Base-by-base conservation (phyloP, 768 basidiomycete species). In the Pseudohyphozyma bogoriensis region DNA sequence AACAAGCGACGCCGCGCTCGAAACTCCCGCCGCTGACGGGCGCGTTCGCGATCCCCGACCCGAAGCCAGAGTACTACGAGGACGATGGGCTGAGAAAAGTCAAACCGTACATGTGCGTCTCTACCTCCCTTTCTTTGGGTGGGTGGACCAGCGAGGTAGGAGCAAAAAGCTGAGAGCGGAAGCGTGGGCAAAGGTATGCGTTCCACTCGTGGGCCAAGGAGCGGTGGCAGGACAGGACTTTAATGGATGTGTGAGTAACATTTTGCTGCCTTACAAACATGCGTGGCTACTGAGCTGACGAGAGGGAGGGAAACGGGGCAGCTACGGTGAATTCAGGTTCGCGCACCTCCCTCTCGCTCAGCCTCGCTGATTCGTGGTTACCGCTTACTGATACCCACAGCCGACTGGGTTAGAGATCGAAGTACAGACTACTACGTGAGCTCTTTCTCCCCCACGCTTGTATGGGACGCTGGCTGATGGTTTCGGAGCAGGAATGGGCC, bases 271-370 rank as follows among this genome's bases (percentile, higher is more conserved):
- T n/a, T n/a, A n/a, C n/a, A n/a, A n/a, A n/a, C n/a, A n/a, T n/a
- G n/a, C n/a, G n/a, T n/a, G n/a, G n/a, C n/a, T n/a, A n/a, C n/a
- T n/a, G n/a, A n/a, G n/a, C n/a, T n/a, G n/a, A n/a, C n/a, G n/a
- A n/a, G n/a, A n/a, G n/a, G n/a, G n/a, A n/a, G n/a, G n/a, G n/a
- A 13, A 1, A n/a, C 22, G 13, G 8, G 11, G 16, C 62, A 67
- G 66, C 29, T 67, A 67, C 51, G 59, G 59, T 61, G 66, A 67
- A 62, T 67, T 67, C 59, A 63, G 62, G 66, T 67, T 47, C 56
- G n/a, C n/a, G 66, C 59, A 4, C 5, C 4, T 26, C 26, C 11
- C 26, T 4, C 28, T 57, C 22, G 4, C 39, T n/a, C n/a, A n/a
- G n/a, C n/a, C n/a, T n/a, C n/a, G n/a, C 24, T 4, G 50, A 31